phyloP scores from a whole-genome alignment of 139 green algal genomes.

The Closterium sp. region DNA sequence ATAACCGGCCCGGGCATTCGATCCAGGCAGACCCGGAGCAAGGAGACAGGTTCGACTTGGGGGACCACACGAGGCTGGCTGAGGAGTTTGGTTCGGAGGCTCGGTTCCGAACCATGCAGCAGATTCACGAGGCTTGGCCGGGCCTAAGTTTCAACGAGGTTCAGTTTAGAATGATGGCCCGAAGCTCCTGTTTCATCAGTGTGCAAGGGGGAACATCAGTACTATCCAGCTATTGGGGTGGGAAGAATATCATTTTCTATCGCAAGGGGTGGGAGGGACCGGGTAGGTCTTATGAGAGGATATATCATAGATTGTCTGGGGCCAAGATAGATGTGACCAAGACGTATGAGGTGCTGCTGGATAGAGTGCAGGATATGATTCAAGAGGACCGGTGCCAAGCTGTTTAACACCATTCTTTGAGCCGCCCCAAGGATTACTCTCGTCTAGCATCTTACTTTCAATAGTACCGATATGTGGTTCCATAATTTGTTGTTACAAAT shows the following conservation, averaged over 20 bases:
- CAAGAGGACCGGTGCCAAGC: neutral
- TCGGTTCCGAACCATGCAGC: constrained; percentile 6
- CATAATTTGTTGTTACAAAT: no score
- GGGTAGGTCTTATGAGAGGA: constrained; percentile 1
- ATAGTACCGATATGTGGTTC: no score
- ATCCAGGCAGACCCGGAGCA: constrained; percentile 1
- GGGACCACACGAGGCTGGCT: neutral
- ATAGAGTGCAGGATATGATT: neutral
- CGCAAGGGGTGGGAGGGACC: constrained; percentile 3
- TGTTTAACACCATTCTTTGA: no score
- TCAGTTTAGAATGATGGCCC: constrained; percentile 25
- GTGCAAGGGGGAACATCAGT: constrained; percentile 26
- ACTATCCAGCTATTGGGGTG: constrained; percentile 30
- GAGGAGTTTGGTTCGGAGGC: constrained; percentile 8
- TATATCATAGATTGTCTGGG: neutral
- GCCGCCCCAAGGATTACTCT: no score
- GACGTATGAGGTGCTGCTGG: neutral
- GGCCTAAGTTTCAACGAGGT: constrained; percentile 34
- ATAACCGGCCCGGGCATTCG: constrained; percentile 17
- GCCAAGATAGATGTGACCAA: constrained; percentile 5
- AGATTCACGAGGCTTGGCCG: constrained; percentile 17
- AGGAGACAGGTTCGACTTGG: neutral
- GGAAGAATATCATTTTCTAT: constrained; percentile 24
- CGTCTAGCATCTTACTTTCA: no score
- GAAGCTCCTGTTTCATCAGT: constrained; percentile 20